A percentile compares a stretch with the other conserved stretches of the same genome.
Evolutionary conservation across 305 asterid species (phyloP).

Genomic region (Ajuga reptans): DNA sequence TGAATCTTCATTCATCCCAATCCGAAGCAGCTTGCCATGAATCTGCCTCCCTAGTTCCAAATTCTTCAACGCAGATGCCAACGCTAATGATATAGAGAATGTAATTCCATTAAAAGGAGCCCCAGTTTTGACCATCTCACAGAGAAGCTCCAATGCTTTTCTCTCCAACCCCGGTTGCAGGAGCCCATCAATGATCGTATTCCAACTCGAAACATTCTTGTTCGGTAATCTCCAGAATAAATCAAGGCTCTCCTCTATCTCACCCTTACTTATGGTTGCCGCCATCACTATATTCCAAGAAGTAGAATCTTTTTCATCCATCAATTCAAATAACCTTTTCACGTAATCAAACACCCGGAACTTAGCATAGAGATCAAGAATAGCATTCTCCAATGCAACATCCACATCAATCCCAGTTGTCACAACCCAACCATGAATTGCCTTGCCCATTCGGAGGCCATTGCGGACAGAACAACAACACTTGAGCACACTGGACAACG

Average conservation of each 20-base stretch:
- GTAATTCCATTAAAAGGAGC: constrained; percentile 38
- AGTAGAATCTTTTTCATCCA: constrained; percentile 39
- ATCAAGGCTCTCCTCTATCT: constrained; percentile 32
- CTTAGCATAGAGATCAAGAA: constrained; percentile 65
- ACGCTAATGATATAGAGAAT: constrained; percentile 48
- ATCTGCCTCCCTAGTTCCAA: constrained; percentile 57
- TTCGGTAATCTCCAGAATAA: constrained; percentile 45
- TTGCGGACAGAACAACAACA: constrained; percentile 35
- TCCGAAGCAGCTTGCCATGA: constrained; percentile 46
- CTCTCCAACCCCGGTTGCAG: constrained; percentile 36
- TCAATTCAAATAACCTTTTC: constrained; percentile 35
- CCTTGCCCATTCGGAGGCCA: constrained; percentile 44
- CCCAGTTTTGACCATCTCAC: constrained; percentile 45
- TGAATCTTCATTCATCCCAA: constrained; percentile 37
- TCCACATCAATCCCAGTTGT: constrained; percentile 38
- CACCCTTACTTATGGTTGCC: constrained; percentile 35
- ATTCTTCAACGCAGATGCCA: constrained; percentile 42
- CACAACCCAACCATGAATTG: constrained; percentile 53
- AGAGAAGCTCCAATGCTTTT: constrained; percentile 42
- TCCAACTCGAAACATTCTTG: constrained; percentile 67
- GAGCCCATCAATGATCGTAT: constrained; percentile 59
- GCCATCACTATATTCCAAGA: constrained; percentile 79
- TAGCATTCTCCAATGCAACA: constrained; percentile 48
- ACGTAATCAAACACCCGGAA: constrained; percentile 34
- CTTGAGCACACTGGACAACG: constrained; percentile 54